Evolutionary conservation across 2,329 filamentous ascomycete species (phyloP), one percentile per base, ranked within the genome.

Genomic region (Coleophoma cylindrospora): DNA sequence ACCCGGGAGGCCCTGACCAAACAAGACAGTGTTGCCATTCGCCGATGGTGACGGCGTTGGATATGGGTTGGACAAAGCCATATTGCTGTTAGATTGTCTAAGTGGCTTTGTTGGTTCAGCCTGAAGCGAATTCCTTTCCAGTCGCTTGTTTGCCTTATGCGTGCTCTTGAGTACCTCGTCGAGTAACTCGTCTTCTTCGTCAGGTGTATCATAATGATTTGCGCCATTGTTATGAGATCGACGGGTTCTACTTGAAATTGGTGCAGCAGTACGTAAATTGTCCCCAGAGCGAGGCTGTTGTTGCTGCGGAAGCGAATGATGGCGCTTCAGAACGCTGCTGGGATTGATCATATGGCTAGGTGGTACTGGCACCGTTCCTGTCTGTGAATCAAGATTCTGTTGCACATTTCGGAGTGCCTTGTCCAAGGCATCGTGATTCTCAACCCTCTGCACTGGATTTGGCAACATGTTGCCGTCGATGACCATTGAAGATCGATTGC

Each of bases 171-270:
- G 75, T 17, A 84, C 91, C 69, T 99, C 94, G 59, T 96, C 91
- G 10, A 97, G 77, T 10, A 99, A 78, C 70, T 99, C 94, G 52
- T 99, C 94, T 64, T 97, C 92, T 68, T 99, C 94, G 61, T 95
- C 91, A 1, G 94, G 90, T 0, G 91, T 91, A 64, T 99, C 94
- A 65, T 97, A 96, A 54, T 89, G 86, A 61, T 88, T 86, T 45
- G 87, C 83, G 4, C 90, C 86, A 4, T 77, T 74, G 13, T 89
- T 84, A 66, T 95, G 80, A 12, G 89, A 86, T 53, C 90, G 80
- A 51, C 92, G 79, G 13, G 91, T 94, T 54, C 91, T 80, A 66
- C 86, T 90, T 1, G 89, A 91, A 47, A 90, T 79, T 1, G 89
- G 87, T 0, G 79, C 70, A 12, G 68, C 64, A 43, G 66, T 69